These are phyloP conservation scores for Ramaria rubella DNA, from an alignment of 768 basidiomycete species.

Conservation along the genomic window DNA sequence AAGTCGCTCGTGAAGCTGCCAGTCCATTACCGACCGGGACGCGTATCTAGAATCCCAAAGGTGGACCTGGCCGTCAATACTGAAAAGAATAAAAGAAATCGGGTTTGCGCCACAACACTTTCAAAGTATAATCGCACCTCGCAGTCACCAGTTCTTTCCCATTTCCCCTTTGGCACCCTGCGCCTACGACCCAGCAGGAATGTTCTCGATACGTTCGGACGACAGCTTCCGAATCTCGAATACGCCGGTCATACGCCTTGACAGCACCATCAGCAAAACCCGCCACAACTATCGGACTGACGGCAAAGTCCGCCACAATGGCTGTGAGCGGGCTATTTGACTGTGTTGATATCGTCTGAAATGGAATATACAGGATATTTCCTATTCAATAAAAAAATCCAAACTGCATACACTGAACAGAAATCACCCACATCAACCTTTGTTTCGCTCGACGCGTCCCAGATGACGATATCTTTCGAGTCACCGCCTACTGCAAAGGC, in stretches of 20 bases:
- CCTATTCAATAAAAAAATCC: not conserved
- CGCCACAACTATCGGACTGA: slow-evolving; percentile 75
- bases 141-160: slow-evolving; percentile 75
- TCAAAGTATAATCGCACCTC: slow-evolving; percentile 47
- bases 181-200: slow-evolving; percentile 84
- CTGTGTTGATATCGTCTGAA: slow-evolving; percentile 81
- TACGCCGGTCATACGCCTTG: slow-evolving; percentile 86
- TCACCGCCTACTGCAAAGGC: slow-evolving; percentile 88
- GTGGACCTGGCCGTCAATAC: slow-evolving; percentile 83
- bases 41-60: slow-evolving; percentile 81
- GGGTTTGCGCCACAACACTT: not conserved
- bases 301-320: slow-evolving; percentile 69
- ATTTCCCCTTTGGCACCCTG: slow-evolving; percentile 70
- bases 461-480: slow-evolving; percentile 78
- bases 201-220: slow-evolving; percentile 75
- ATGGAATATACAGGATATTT: not conserved
- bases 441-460: slow-evolving; percentile 92
- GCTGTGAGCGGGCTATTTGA: slow-evolving; percentile 87
- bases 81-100: slow-evolving; percentile 26
- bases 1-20: slow-evolving; percentile 67
- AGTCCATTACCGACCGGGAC: slow-evolving; percentile 51
- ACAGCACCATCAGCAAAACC: slow-evolving; percentile 91
- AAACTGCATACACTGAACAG: not conserved
- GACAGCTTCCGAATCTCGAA: slow-evolving; percentile 76
- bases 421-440: slow-evolving; percentile 53